Conservation (phyloP, 176 grass and related monocot species). For the Rhipidocladum racemiflorum region DNA sequence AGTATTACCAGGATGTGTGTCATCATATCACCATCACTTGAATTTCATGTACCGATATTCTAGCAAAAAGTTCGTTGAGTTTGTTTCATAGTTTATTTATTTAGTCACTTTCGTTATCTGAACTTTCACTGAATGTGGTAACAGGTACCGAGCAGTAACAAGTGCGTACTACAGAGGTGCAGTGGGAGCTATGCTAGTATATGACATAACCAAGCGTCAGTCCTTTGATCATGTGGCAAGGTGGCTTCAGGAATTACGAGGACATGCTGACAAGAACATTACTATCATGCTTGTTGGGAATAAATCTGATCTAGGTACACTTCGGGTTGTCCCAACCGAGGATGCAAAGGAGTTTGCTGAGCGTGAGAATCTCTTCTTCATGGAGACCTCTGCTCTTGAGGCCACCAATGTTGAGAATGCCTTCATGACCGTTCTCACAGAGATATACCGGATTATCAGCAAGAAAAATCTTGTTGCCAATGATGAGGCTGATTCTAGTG, state of each 20-base stretch:
- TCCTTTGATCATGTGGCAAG: slow-evolving; percentile 54
- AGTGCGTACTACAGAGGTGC: slow-evolving; percentile 68
- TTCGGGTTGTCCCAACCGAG: slow-evolving; percentile 43
- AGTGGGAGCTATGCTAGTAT: slow-evolving; percentile 61
- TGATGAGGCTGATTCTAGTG: slow-evolving; percentile 32
- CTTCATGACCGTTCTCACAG: slow-evolving; percentile 35
- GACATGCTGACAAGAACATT: slow-evolving; percentile 61
- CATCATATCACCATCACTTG: not conserved
- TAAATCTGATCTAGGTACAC: slow-evolving; percentile 59
- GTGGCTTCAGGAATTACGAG: slow-evolving; percentile 52
- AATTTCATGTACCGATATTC: not conserved
- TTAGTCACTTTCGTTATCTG: not conserved
- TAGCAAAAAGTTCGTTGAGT: not conserved
- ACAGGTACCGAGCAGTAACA: slow-evolving; percentile 67
- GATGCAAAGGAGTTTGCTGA: slow-evolving; percentile 62
- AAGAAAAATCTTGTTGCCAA: slow-evolving; percentile 62
- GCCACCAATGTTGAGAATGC: slow-evolving; percentile 48
- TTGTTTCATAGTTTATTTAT: not conserved
- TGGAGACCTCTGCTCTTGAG: slow-evolving; percentile 75
- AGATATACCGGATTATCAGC: slow-evolving; percentile 52
- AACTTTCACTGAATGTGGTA: slow-evolving; percentile 15
- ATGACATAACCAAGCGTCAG: slow-evolving; percentile 68
- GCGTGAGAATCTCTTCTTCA: slow-evolving; percentile 57
- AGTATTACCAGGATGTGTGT: not conserved
- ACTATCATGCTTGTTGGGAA: slow-evolving; percentile 64